Percentiles rank a stretch among this genome's conserved stretches.
Evolutionary conservation across 2,329 filamentous ascomycete genomes (phyloP).

Genomic region (Aspergillus calidoustus): DNA sequence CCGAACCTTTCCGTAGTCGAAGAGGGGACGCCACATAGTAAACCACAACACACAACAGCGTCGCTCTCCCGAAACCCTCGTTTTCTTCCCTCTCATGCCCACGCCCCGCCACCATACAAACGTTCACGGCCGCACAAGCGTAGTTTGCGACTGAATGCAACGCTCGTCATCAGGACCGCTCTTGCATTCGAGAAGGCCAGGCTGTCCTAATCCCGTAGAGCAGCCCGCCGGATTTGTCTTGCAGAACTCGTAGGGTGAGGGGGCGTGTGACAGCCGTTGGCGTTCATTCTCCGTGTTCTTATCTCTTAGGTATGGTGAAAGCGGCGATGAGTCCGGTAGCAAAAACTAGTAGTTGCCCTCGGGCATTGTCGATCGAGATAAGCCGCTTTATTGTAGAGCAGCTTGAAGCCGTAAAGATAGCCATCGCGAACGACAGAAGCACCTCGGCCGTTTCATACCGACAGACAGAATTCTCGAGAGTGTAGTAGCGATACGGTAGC

Average conservation of each 20-base stretch:
- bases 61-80: not conserved
- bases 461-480: not conserved
- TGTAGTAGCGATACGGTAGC: no score
- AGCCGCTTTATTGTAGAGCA: conserved; percentile 11
- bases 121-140: not conserved
- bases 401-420: conserved; percentile 9
- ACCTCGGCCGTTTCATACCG: not conserved
- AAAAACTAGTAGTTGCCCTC: not conserved
- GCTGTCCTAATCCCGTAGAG: not conserved
- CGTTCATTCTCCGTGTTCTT: conserved; percentile 8
- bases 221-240: not conserved
- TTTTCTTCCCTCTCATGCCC: not conserved
- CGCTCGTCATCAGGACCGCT: not conserved
- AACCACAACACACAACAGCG: not conserved
- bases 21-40: not conserved
- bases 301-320: conserved; percentile 4
- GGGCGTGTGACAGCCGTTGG: conserved; percentile 7
- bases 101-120: not conserved
- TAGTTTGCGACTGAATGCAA: not conserved
- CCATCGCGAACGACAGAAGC: conserved; percentile 9
- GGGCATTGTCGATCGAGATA: conserved; percentile 6
- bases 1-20: not conserved
- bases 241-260: conserved; percentile 4
- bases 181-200: not conserved
- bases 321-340: not conserved